These are phyloP conservation scores for Aspergillus homomorphus DNA, from an alignment of 495 filamentous ascomycete genomes.

Conservation along the genomic window DNA sequence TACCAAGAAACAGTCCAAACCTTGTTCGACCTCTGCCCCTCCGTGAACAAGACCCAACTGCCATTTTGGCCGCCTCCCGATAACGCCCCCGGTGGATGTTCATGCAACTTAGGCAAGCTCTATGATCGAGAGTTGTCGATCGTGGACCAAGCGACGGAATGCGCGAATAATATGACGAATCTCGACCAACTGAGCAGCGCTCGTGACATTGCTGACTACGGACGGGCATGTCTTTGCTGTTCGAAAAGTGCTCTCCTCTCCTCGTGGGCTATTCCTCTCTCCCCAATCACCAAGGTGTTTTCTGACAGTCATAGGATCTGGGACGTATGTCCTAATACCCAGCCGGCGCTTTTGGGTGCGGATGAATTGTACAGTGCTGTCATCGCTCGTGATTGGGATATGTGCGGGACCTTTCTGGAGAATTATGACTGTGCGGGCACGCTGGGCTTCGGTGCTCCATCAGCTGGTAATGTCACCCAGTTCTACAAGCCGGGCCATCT, in stretches of 20 bases:
- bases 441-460: constrained; percentile 9
- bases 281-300: too few species aligned
- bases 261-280: constrained; percentile 8
- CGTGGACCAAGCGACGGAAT: background rate
- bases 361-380: constrained; percentile 5
- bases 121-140: background rate
- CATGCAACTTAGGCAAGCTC: constrained; percentile 24
- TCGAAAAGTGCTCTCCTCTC: constrained; percentile 21
- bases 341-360: constrained; percentile 12
- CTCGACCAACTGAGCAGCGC: background rate
- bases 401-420: constrained; percentile 14
- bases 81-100: constrained; percentile 23
- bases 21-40: constrained; percentile 7
- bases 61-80: constrained; percentile 26
- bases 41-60: constrained; percentile 9
- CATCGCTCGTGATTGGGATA: constrained; percentile 8
- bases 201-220: background rate
- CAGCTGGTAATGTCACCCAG: background rate
- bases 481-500: constrained; percentile 14
- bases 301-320: constrained; percentile 15
- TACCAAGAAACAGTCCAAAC: constrained; percentile 21
- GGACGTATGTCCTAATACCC: constrained; percentile 21
- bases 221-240: constrained; percentile 23
- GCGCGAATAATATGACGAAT: background rate
- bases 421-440: constrained; percentile 14